Percentiles rank a stretch among this genome's conserved stretches.
Conservation (phyloP, 768 basidiomycete species). For the Mycena amicta region DNA sequence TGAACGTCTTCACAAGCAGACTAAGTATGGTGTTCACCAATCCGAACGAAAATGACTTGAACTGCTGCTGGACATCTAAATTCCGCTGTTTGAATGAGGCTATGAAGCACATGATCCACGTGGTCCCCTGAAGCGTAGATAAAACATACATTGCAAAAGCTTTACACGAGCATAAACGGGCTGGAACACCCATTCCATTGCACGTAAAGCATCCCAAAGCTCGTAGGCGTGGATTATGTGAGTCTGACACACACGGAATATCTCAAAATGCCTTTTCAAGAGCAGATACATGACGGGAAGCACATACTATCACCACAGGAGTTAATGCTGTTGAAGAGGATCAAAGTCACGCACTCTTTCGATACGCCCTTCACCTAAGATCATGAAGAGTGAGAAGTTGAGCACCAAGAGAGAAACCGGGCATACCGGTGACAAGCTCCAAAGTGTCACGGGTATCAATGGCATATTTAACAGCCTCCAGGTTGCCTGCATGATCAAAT, state of each 20-base stretch:
- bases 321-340: not conserved
- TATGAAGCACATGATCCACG: not conserved
- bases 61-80: conserved; percentile 18
- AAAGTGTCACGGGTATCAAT: conserved; percentile 10
- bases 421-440: conserved; percentile 7
- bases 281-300: conserved; percentile 7
- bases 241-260: conserved; percentile 5
- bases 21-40: conserved; percentile 13
- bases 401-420: not conserved
- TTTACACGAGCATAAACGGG: not conserved
- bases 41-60: conserved; percentile 26
- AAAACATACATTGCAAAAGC: conserved; percentile 3
- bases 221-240: conserved; percentile 4
- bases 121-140: not conserved
- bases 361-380: conserved; percentile 13
- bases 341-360: conserved; percentile 13
- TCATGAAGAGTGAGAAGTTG: not conserved
- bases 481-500: conserved; percentile 13
- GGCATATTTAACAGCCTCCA: conserved; percentile 13
- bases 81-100: conserved; percentile 26
- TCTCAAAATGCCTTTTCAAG: conserved; percentile 14
- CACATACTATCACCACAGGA: not conserved
- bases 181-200: not conserved
- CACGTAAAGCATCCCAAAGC: conserved; percentile 4
- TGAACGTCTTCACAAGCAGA: not conserved